Evolutionary conservation across 116 monocot genomes (phyloP), one percentile per base, ranked within the genome.

Genomic region (Cymodocea nodosa): DNA sequence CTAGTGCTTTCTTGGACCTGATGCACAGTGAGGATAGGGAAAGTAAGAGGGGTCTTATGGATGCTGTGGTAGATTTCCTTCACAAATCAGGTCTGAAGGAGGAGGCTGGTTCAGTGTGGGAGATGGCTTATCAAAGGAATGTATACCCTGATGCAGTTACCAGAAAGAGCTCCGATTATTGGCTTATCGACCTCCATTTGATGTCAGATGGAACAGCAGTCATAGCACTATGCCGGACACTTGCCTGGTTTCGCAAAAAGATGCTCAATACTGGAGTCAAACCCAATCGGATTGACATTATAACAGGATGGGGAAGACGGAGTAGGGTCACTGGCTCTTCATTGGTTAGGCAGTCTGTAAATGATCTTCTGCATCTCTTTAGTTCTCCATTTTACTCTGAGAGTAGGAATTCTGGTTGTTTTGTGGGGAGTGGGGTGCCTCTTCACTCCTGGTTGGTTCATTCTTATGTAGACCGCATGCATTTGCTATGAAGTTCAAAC

Each of bases 171-270:
- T 60, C 72, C 20, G 73, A 74, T 0, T 82, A 86, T 62, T 98
- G 98, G 98, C 78, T 86, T n/a, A 86, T 98, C 12, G 92, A 98
- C 73, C 86, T 98, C 24, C 98, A 98, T 78, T 77, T 98, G 40
- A 98, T 98, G 98, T 98, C 98, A 0, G 89, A 92, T 60, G 98
- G 98, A 50, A 98, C 98, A 16, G 98, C 98, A 15, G 56, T 89
- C 8, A 90, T 78, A 9, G 98, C 92, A 49, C 23, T 98, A 52
- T 91, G 92, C 15, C 88, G 92, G 63, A 91, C 86, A 0, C 76
- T 98, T 15, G 85, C 98, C 1, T 89, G 89, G 86, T 91, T 98
- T 55, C 85, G 78, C 10, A 85, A 70, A 51, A 62, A 78, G 65
- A 71, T 89, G 40, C 35, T 88, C 1, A 69, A 13, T 2, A 78